Base-by-base conservation (phyloP, 805 yeast species). In the Scheffersomyces stipitis region DNA sequence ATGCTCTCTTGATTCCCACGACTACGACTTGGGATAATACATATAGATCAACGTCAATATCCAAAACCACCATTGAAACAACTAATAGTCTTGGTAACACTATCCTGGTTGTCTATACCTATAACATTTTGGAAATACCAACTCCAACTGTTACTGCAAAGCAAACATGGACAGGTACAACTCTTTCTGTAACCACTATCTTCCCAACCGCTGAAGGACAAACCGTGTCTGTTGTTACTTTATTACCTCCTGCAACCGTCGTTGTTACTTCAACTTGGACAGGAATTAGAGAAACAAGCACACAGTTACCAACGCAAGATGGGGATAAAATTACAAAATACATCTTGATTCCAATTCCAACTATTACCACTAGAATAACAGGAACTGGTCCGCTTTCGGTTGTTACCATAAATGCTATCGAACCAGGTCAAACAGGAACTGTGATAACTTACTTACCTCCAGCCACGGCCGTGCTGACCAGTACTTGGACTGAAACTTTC, bases 261-360 rank as follows among this genome's bases (percentile, higher is more conserved):
- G 46, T 45, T 9, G 36, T 39, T 23, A 45, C 48, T 5, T 18
- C 14, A 3, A 34, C 37, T 4, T 17, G 26, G 14, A 34, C 31
- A 10, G 8, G 36, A 8, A 37, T 32, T 6, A n/a, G n/a, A n/a
- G n/a, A n/a, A n/a, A n/a, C n/a, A n/a, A 33, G 40, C n/a, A 24
- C 36, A 4, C 36, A 38, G 6, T 24, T 28, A n/a, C 40, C 51
- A 5, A 20, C 29, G 9, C n/a, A 44, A 13, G 44, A 39, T 4
- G 15, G 39, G 7, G 30, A 34, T 3, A 42, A 43, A 18, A 38
- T 17, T 0, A 37, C 38, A 7, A 40, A 18, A 10, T 34, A 45
- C 8, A 39, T 40, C 10, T 26, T 45, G 7, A 32, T 51, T 7
- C 47, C 45, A 2, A 47, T 46, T 9, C 53, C 51, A 7, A 30